These are phyloP conservation scores for Monosporozyma solicola DNA, from an alignment of 805 yeast species.

Conservation along the genomic window DNA sequence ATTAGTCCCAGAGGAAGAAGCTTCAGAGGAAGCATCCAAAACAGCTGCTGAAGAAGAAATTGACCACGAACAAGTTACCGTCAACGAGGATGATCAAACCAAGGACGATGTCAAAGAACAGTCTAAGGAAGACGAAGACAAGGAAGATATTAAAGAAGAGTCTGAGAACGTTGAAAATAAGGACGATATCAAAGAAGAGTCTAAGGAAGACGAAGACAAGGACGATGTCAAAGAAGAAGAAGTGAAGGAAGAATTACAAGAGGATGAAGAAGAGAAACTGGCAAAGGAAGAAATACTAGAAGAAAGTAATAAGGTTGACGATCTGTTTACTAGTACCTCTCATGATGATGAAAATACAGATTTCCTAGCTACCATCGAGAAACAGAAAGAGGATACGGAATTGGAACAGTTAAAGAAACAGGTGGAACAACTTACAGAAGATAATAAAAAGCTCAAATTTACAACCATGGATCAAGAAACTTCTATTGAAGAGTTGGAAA, in stretches of 20 bases:
- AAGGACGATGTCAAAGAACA: constrained; percentile 4
- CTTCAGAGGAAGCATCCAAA: not conserved
- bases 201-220: not conserved
- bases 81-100: too few species aligned
- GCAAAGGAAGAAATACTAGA: not conserved
- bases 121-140: constrained; percentile 6
- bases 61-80: constrained; percentile 2
- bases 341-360: constrained; percentile 14
- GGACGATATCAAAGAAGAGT: not conserved
- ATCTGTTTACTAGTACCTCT: constrained; percentile 5
- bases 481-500: constrained; percentile 30
- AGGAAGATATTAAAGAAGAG: constrained; percentile 1
- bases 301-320: constrained; percentile 3
- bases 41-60: not conserved
- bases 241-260: constrained; percentile 3
- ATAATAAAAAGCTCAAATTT: constrained; percentile 28
- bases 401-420: constrained; percentile 33
- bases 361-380: constrained; percentile 24
- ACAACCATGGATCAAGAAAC: constrained; percentile 28
- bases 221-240: not conserved
- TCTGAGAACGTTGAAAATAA: constrained; percentile 2
- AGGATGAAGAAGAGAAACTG: not conserved
- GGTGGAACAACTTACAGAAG: constrained; percentile 30
- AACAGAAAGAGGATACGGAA: constrained; percentile 29
- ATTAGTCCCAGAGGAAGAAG: constrained; percentile 3